phyloP scores from a whole-genome alignment of 768 basidiomycete species.

The Phlegmacium glaucopus region DNA sequence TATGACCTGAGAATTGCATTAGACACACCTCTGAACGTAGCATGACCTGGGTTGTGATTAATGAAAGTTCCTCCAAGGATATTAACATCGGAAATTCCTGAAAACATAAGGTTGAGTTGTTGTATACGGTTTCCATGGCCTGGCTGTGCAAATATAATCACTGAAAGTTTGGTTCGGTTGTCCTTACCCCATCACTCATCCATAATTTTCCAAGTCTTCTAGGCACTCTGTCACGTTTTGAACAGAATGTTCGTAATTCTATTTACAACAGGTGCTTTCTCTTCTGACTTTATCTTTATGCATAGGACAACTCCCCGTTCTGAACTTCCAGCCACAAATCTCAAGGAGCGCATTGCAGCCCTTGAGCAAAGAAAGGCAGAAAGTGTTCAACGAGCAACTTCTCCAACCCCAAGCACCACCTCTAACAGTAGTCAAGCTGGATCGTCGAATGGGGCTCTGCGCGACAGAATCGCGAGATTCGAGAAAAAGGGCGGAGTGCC shows the following conservation, averaged over 20 bases:
- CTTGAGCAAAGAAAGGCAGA: constrained; percentile 58
- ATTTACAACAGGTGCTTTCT: not conserved
- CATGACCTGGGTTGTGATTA: too few relatives aligned
- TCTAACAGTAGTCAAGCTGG: constrained; percentile 22
- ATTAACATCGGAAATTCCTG: too few relatives aligned
- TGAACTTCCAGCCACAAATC: constrained; percentile 45
- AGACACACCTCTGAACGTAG: too few relatives aligned
- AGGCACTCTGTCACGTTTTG: constrained; percentile 12
- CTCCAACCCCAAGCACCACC: constrained; percentile 19
- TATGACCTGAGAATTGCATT: too few relatives aligned
- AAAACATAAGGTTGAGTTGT: too few relatives aligned
- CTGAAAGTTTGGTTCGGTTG: too few relatives aligned
- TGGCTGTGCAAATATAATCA: too few relatives aligned
- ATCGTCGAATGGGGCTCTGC: constrained; percentile 26
- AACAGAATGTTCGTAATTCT: not conserved
- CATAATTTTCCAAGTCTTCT: too few relatives aligned
- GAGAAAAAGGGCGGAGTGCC: constrained; percentile 77
- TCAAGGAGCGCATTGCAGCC: constrained; percentile 83
- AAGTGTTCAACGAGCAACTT: constrained; percentile 26
- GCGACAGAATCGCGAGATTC: constrained; percentile 78
- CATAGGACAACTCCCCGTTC: constrained; percentile 28
- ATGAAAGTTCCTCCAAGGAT: too few relatives aligned
- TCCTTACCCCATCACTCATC: not conserved
- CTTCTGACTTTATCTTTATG: not conserved
- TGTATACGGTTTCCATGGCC: too few relatives aligned